Percentiles rank a stretch among this genome's conserved stretches.
Conservation (phyloP, 441 rosid genomes). For the Eutrema salsugineum region DNA sequence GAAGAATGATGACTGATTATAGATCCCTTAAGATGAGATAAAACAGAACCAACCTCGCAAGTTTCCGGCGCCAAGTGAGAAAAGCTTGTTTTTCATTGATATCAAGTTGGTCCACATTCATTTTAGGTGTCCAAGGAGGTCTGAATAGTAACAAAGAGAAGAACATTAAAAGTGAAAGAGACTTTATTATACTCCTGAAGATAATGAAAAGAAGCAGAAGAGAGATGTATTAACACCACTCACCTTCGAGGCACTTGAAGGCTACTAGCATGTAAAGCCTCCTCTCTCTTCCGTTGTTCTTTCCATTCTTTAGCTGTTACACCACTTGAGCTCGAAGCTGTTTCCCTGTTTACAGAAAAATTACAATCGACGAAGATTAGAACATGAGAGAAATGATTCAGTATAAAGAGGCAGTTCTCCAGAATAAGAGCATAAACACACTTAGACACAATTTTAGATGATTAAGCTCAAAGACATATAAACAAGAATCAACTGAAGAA, state of each 20-base stretch:
- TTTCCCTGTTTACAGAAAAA: slow-evolving; percentile 43
- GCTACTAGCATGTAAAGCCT: slow-evolving; percentile 57
- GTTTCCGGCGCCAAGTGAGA: slow-evolving; percentile 76
- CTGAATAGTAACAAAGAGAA: slow-evolving; percentile 24
- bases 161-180: not conserved
- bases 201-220: not conserved
- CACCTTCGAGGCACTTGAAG: slow-evolving; percentile 83
- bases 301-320: slow-evolving; percentile 57
- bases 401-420: not conserved
- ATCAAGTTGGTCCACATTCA: slow-evolving; percentile 83
- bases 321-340: slow-evolving; percentile 41
- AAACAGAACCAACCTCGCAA: slow-evolving; percentile 57
- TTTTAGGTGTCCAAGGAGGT: slow-evolving; percentile 78
- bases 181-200: not conserved
- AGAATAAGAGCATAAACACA: not conserved
- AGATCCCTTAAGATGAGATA: not conserved
- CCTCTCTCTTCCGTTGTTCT: slow-evolving; percentile 61
- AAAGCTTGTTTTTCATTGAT: slow-evolving; percentile 70
- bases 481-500: no score
- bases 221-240: not conserved
- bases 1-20: no score
- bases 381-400: not conserved
- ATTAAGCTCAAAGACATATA: not conserved
- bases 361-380: not conserved
- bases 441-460: no score